These are phyloP conservation scores for Cladosporium sp. DNA, from an alignment of 2,329 filamentous ascomycete species.

Conservation along the genomic window DNA sequence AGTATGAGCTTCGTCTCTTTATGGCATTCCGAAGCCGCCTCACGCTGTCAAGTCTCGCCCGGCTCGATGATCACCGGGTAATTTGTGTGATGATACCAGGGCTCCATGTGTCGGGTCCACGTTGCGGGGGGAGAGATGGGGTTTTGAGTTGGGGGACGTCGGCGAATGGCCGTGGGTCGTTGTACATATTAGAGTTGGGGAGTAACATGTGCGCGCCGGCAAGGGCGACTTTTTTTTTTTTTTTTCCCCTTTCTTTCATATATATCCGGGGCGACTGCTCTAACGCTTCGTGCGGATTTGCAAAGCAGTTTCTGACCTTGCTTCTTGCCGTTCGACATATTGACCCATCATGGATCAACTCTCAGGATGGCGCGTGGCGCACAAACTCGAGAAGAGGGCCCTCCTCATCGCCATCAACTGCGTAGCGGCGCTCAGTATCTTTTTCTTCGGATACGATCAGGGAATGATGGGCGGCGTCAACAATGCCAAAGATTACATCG, in stretches of 20 bases:
- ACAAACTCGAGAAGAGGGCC: constrained; percentile 49
- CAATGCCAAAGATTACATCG: constrained; percentile 59
- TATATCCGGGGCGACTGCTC: no score
- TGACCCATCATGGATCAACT: constrained; percentile 16
- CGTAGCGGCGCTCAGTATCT: constrained; percentile 61
- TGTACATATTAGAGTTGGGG: no score
- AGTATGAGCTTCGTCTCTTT: constrained; percentile 2
- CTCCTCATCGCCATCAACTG: constrained; percentile 60
- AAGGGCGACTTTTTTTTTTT: not conserved
- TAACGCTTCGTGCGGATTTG: no score
- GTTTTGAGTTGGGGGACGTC: not conserved
- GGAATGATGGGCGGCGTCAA: constrained; percentile 61
- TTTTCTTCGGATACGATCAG: constrained; percentile 59
- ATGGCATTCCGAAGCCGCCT: constrained; percentile 3
- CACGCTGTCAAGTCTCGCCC: no score
- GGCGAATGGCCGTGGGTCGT: not conserved
- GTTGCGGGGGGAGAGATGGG: not conserved
- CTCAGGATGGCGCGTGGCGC: constrained; percentile 16
- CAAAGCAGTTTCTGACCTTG: no score
- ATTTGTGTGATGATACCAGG: not conserved
- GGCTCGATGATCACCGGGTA: not conserved
- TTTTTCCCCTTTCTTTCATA: no score
- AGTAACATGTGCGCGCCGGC: not conserved
- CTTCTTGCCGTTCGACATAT: no score
- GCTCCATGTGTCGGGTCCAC: not conserved